Evolutionary conservation across 352 stramenopile species (phyloP).

Genomic region (Pythium monospermum): DNA sequence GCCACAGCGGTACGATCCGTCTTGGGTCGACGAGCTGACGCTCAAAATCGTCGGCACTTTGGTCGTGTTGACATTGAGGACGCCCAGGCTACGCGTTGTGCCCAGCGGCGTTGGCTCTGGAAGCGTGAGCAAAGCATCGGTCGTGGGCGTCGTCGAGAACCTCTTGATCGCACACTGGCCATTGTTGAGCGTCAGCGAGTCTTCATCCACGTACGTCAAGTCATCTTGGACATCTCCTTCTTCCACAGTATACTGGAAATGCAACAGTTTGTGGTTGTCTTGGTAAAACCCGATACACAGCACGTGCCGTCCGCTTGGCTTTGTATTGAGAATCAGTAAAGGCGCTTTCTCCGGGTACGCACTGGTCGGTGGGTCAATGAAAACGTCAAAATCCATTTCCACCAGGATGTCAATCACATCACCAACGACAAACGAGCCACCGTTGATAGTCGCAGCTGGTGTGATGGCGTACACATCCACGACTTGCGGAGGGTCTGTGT

Average conservation of each 20-base stretch:
- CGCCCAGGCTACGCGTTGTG: conserved; percentile 17
- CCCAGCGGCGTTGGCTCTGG: conserved; percentile 47
- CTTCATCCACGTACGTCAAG: conserved; percentile 48
- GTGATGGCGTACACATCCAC: conserved; percentile 62
- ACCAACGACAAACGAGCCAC: conserved; percentile 64
- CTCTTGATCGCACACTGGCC: conserved; percentile 70
- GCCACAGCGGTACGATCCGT: conserved; percentile 60
- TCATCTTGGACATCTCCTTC: conserved; percentile 43
- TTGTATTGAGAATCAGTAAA: conserved; percentile 56
- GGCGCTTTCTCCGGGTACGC: conserved; percentile 72
- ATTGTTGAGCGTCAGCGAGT: conserved; percentile 71
- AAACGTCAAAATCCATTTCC: conserved; percentile 66
- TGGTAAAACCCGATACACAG: conserved; percentile 59
- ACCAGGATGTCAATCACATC: conserved; percentile 78
- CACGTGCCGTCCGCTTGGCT: conserved; percentile 34
- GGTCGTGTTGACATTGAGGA: conserved; percentile 59
- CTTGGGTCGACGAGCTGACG: conserved; percentile 39
- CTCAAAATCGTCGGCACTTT: conserved; percentile 43
- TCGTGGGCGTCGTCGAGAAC: conserved; percentile 76
- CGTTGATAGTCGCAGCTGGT: conserved; percentile 44
- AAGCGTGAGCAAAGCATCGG: conserved; percentile 56
- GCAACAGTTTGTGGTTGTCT: conserved; percentile 42
- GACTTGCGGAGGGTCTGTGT: conserved; percentile 50
- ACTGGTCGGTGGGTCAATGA: conserved; percentile 68
- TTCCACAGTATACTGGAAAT: conserved; percentile 72